These are phyloP conservation scores for Magnusiomyces fungicola DNA, from an alignment of 1,139 yeast species.

Conservation along the genomic window DNA sequence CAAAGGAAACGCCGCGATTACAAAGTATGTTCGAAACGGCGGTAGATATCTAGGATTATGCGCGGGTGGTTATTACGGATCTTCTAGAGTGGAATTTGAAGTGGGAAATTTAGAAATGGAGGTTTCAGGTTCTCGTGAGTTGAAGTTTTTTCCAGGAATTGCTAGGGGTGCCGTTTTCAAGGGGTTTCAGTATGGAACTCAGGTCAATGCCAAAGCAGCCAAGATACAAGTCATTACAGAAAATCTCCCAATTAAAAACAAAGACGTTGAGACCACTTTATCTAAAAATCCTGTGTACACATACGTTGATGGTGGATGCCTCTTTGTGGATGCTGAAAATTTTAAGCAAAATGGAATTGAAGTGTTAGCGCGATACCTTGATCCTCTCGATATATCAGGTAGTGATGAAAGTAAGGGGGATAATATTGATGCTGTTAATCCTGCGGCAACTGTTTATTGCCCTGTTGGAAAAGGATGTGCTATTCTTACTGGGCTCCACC, in stretches of 20 bases:
- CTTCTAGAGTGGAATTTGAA: slow-evolving; percentile 76
- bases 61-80: slow-evolving; percentile 92
- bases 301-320: slow-evolving; percentile 85
- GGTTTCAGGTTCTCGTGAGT: slow-evolving; percentile 77
- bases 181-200: slow-evolving; percentile 75
- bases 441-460: slow-evolving; percentile 62
- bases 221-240: slow-evolving; percentile 36
- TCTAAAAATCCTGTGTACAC: slow-evolving; percentile 18
- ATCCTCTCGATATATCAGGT: slow-evolving; percentile 39
- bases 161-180: slow-evolving; percentile 74
- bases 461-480: slow-evolving; percentile 69
- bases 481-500: slow-evolving; percentile 80
- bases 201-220: slow-evolving; percentile 64
- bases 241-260: neutral
- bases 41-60: slow-evolving; percentile 84
- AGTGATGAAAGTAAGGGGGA: slow-evolving; percentile 34
- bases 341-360: slow-evolving; percentile 46
- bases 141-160: slow-evolving; percentile 72
- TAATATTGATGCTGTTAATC: slow-evolving; percentile 18
- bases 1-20: slow-evolving; percentile 51
- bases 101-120: slow-evolving; percentile 62
- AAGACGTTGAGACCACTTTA: neutral
- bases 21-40: slow-evolving; percentile 63
- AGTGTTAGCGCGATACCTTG: slow-evolving; percentile 60
- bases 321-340: slow-evolving; percentile 66